Evolutionary conservation across 345 rosid species (phyloP).

Genomic region (Lepidium didymum): DNA sequence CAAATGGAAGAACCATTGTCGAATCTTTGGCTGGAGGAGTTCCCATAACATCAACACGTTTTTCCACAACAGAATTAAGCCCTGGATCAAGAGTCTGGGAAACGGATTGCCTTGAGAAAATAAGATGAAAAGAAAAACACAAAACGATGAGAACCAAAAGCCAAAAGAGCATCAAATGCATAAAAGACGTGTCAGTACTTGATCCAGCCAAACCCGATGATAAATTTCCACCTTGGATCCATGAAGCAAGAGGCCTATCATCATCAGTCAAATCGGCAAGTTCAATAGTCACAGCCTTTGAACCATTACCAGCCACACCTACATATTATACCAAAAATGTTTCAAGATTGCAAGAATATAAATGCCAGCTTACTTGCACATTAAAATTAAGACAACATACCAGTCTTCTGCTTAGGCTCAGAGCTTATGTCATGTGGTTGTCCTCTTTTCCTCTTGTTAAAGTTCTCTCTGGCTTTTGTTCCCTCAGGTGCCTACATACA

Average conservation of each 20-base stretch:
- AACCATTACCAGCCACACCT: slow-evolving; percentile 12
- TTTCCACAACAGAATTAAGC: background rate
- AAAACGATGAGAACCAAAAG: background rate
- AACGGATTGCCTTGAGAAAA: background rate
- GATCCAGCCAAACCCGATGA: background rate
- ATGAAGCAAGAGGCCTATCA: too few relatives aligned
- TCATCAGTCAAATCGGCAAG: too few relatives aligned
- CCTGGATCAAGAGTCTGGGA: slow-evolving; percentile 8
- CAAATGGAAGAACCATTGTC: background rate
- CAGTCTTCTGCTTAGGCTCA: slow-evolving; percentile 4
- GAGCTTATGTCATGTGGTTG: slow-evolving; percentile 14
- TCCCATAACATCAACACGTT: too few relatives aligned
- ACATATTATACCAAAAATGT: too few relatives aligned
- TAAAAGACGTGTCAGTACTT: background rate
- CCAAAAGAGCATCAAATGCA: background rate
- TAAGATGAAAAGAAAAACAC: background rate
- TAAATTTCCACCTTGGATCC: slow-evolving; percentile 36
- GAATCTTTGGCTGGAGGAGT: background rate
- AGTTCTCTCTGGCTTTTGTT: background rate
- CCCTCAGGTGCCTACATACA: slow-evolving; percentile 16
- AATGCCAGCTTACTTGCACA: background rate
- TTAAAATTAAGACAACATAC: slow-evolving; percentile 9
- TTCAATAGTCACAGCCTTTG: slow-evolving; percentile 6
- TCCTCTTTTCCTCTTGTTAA: slow-evolving; percentile 27
- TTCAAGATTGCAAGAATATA: slow-evolving; percentile 4